Evolutionary conservation across 176 grass and related monocot genomes (phyloP).

Genomic region (Zoysia japonica): DNA sequence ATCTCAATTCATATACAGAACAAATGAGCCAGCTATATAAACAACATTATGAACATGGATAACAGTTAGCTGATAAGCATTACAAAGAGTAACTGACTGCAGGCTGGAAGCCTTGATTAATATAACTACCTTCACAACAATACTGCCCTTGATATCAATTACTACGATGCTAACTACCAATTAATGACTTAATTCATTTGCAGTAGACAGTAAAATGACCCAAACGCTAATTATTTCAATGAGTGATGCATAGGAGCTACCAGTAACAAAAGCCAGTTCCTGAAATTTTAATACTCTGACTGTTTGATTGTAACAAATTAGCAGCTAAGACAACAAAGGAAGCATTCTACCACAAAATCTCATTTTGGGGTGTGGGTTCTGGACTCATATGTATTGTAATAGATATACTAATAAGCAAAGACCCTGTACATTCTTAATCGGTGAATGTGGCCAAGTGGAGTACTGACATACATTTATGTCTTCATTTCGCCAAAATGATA

Average conservation of each 20-base stretch:
- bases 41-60: not conserved
- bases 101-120: not conserved
- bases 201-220: not conserved
- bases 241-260: not conserved
- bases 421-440: no score
- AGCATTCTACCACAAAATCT: not conserved
- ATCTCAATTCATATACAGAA: not conserved
- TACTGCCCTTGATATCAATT: not conserved
- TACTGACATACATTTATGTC: not conserved
- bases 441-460: not conserved
- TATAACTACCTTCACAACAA: not conserved
- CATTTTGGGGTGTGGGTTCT: no score
- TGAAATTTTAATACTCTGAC: not conserved
- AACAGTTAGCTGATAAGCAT: not conserved
- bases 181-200: not conserved
- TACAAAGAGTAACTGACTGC: not conserved
- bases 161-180: not conserved
- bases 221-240: not conserved
- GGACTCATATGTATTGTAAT: no score
- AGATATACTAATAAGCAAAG: not conserved
- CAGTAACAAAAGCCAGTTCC: not conserved
- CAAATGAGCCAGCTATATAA: not conserved
- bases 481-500: not conserved
- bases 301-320: not conserved
- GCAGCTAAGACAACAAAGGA: not conserved